Evolutionary conservation across 1,284 basidiomycete genomes (phyloP).

Genomic region (Phellopilus nigrolimitatus): DNA sequence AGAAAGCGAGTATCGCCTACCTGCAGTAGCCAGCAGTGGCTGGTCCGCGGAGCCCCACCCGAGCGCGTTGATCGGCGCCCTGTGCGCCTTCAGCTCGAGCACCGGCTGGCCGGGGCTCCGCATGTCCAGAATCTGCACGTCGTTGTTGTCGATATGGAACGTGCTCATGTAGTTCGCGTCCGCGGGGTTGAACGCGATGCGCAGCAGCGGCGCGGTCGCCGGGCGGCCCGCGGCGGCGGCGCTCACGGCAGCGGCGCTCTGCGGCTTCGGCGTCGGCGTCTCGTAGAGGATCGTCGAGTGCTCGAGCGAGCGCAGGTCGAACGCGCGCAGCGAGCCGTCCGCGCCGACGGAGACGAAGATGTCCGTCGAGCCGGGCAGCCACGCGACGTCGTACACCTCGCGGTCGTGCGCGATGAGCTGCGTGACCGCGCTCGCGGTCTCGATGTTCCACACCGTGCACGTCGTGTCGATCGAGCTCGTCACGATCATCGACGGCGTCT

Average conservation of each 20-base stretch:
- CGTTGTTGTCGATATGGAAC: conserved; percentile 84
- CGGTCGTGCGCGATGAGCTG: conserved; percentile 98
- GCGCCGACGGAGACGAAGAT: conserved; percentile 99
- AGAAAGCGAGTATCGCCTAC: conserved; percentile 36
- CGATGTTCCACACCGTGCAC: conserved; percentile 96
- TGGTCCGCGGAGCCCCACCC: conserved; percentile 84
- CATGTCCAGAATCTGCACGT: conserved; percentile 92
- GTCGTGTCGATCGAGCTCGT: conserved; percentile 97
- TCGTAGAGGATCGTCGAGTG: conserved; percentile 99
- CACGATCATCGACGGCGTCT: conserved; percentile 82
- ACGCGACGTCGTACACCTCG: conserved; percentile 96
- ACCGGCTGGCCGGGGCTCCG: conserved; percentile 90
- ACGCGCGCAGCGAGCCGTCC: conserved; percentile 93
- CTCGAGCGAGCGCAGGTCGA: conserved; percentile 93
- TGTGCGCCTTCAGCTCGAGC: conserved; percentile 82
- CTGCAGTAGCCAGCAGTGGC: conserved; percentile 79
- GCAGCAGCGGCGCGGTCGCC: conserved; percentile 73
- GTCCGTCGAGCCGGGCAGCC: conserved; percentile 97
- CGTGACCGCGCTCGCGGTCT: conserved; percentile 91
- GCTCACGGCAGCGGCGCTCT: conserved; percentile 48
- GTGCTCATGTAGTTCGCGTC: conserved; percentile 92
- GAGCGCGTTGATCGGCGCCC: conserved; percentile 72
- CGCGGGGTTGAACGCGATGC: conserved; percentile 83
- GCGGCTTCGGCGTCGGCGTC: conserved; percentile 72
- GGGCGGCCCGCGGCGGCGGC: conserved; percentile 55